Conservation (phyloP, 164 flowering plant genomes). For the Aristolochia californica region DNA sequence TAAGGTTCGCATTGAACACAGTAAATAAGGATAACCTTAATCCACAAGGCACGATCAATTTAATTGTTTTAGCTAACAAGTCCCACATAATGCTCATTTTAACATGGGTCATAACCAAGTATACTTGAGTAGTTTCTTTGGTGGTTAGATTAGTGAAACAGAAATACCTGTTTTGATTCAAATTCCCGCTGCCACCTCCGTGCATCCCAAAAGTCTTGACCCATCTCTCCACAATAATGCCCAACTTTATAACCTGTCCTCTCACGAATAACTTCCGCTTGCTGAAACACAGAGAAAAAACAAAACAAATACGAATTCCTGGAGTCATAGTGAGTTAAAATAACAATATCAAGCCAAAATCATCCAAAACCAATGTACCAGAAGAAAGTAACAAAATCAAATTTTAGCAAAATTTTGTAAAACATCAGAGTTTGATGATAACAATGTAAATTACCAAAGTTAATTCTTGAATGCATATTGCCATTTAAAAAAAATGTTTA, state of each 20-base stretch:
- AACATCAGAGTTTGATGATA: neutral
- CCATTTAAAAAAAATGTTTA: neutral
- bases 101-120: too few species aligned
- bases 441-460: neutral
- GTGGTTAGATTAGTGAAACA: neutral
- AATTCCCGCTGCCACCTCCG: slow-evolving; percentile 97
- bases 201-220: slow-evolving; percentile 99
- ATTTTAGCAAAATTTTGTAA: neutral
- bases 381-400: neutral
- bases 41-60: too few species aligned
- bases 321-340: neutral
- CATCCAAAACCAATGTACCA: neutral
- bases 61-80: too few species aligned
- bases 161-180: slow-evolving; percentile 76
- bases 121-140: neutral
- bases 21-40: too few species aligned
- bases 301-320: neutral
- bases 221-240: slow-evolving; percentile 99
- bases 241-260: slow-evolving; percentile 80
- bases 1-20: too few species aligned
- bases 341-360: neutral
- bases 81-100: too few species aligned
- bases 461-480: neutral
- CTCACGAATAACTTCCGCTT: slow-evolving; percentile 96
- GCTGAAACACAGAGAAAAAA: slow-evolving; percentile 36